Percentiles rank a stretch among this genome's conserved stretches.
phyloP scores from a whole-genome alignment of 768 basidiomycete species.

The Lenzites betulinus region DNA sequence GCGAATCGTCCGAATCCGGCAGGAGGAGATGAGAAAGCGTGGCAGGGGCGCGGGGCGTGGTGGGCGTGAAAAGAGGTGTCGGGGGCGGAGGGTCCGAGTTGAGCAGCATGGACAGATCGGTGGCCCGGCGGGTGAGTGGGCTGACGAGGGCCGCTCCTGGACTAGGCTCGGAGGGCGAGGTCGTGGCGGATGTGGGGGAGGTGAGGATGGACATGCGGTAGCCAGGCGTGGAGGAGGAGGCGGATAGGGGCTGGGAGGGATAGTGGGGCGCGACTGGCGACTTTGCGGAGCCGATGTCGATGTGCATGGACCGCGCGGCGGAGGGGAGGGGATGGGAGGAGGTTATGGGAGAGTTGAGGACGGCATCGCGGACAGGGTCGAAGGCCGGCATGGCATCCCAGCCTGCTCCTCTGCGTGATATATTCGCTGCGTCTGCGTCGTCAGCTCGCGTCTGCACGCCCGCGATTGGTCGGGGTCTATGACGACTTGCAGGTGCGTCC shows the following conservation, averaged over 20 bases:
- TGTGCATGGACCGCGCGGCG: slow-evolving; percentile 24
- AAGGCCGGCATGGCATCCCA: slow-evolving; percentile 61
- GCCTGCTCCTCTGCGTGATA: not conserved
- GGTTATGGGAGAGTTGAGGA: slow-evolving; percentile 72
- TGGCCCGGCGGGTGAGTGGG: slow-evolving; percentile 62
- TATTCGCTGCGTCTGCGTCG: not conserved
- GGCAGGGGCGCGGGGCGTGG: slow-evolving; percentile 31
- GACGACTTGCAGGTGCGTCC: not conserved
- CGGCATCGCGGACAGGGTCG: slow-evolving; percentile 87
- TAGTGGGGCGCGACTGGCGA: slow-evolving; percentile 7
- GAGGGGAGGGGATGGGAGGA: slow-evolving; percentile 42
- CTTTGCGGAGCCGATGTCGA: slow-evolving; percentile 20
- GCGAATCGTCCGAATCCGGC: slow-evolving; percentile 23
- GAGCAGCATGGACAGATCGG: slow-evolving; percentile 75
- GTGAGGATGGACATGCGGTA: slow-evolving; percentile 20
- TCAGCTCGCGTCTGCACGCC: slow-evolving; percentile 8
- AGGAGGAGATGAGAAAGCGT: slow-evolving; percentile 43
- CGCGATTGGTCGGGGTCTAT: not conserved
- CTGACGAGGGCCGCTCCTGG: slow-evolving; percentile 40
- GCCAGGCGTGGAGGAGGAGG: slow-evolving; percentile 39
- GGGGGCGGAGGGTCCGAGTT: slow-evolving; percentile 54
- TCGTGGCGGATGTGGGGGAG: slow-evolving; percentile 17
- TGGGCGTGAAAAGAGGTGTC: slow-evolving; percentile 36
- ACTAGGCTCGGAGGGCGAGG: slow-evolving; percentile 32
- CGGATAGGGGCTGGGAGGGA: slow-evolving; percentile 27